These are phyloP conservation scores for Auricularia cornea DNA, from an alignment of 768 basidiomycete species.

Conservation along the genomic window DNA sequence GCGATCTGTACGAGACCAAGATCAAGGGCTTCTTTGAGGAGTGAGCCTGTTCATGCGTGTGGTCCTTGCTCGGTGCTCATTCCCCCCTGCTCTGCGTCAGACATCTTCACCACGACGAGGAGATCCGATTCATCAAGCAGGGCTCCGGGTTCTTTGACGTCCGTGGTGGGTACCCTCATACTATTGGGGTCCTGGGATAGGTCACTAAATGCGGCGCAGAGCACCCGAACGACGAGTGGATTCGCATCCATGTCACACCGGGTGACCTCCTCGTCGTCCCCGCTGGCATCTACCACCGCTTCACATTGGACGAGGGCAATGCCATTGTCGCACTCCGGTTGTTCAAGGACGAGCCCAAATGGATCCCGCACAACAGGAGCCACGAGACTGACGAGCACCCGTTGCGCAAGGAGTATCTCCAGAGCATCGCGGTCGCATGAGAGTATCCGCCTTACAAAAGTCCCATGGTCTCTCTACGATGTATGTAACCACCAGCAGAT, in stretches of 20 bases:
- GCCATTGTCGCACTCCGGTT: slow-evolving; percentile 69
- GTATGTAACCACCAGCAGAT: too few species aligned
- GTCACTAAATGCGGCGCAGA: slow-evolving; percentile 32
- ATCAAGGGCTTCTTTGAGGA: slow-evolving; percentile 80
- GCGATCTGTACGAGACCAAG: slow-evolving; percentile 75
- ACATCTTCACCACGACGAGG: slow-evolving; percentile 94
- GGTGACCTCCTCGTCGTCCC: slow-evolving; percentile 86
- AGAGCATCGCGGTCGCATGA: slow-evolving; percentile 25
- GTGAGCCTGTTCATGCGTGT: slow-evolving; percentile 34
- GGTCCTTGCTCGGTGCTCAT: slow-evolving; percentile 3
- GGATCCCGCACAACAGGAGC: slow-evolving; percentile 69
- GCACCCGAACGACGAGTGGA: slow-evolving; percentile 63
- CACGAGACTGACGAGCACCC: slow-evolving; percentile 54
- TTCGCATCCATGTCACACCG: slow-evolving; percentile 63
- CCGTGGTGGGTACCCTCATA: slow-evolving; percentile 46
- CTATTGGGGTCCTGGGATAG: background rate
- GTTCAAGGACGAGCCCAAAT: slow-evolving; percentile 94
- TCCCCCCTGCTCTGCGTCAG: slow-evolving; percentile 25
- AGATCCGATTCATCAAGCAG: slow-evolving; percentile 79
- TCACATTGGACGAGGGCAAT: slow-evolving; percentile 75
- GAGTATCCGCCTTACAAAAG: too few species aligned
- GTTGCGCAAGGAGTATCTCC: slow-evolving; percentile 54
- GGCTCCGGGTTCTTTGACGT: slow-evolving; percentile 94
- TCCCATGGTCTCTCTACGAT: too few species aligned
- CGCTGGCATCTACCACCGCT: slow-evolving; percentile 89